phyloP scores from a whole-genome alignment of 495 filamentous ascomycete genomes.

The Cercophora samala region DNA sequence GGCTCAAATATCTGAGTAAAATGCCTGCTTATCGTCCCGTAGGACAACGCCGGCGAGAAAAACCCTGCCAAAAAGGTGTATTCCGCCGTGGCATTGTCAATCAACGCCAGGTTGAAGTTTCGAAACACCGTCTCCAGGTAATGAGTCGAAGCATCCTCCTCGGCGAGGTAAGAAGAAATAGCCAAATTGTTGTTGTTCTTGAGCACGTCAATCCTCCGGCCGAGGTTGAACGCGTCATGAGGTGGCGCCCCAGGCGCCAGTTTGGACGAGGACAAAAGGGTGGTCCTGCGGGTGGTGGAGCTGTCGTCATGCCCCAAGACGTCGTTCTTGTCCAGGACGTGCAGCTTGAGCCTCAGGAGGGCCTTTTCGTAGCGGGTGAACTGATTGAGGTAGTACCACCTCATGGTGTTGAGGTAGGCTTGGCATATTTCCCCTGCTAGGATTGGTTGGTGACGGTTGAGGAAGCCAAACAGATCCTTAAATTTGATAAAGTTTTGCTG shows the following conservation, averaged over 20 bases:
- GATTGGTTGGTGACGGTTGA: slow-evolving; percentile 69
- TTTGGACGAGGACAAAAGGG: slow-evolving; percentile 40
- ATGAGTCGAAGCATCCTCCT: slow-evolving; percentile 80
- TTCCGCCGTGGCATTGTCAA: slow-evolving; percentile 93
- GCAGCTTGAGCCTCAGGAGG: slow-evolving; percentile 78
- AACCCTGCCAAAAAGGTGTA: slow-evolving; percentile 91
- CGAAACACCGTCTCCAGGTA: slow-evolving; percentile 87
- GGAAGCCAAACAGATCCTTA: slow-evolving; percentile 81
- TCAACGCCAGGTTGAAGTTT: slow-evolving; percentile 87
- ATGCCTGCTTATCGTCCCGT: slow-evolving; percentile 55
- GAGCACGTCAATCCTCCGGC: slow-evolving; percentile 77
- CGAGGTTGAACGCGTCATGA: slow-evolving; percentile 84
- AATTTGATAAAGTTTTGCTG: slow-evolving; percentile 83
- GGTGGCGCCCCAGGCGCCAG: slow-evolving; percentile 51
- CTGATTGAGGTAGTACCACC: slow-evolving; percentile 93
- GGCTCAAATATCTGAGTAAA: slow-evolving; percentile 82
- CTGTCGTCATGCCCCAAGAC: slow-evolving; percentile 76
- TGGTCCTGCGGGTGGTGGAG: slow-evolving; percentile 48
- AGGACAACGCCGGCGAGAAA: slow-evolving; percentile 64
- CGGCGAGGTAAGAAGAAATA: slow-evolving; percentile 74
- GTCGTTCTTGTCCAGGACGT: slow-evolving; percentile 78
- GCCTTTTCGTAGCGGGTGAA: slow-evolving; percentile 84
- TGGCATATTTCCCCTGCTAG: slow-evolving; percentile 85
- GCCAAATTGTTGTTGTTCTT: slow-evolving; percentile 66
- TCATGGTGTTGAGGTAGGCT: slow-evolving; percentile 97